phyloP scores from a whole-genome alignment of 495 filamentous ascomycete species.

The Xylaria sp. region DNA sequence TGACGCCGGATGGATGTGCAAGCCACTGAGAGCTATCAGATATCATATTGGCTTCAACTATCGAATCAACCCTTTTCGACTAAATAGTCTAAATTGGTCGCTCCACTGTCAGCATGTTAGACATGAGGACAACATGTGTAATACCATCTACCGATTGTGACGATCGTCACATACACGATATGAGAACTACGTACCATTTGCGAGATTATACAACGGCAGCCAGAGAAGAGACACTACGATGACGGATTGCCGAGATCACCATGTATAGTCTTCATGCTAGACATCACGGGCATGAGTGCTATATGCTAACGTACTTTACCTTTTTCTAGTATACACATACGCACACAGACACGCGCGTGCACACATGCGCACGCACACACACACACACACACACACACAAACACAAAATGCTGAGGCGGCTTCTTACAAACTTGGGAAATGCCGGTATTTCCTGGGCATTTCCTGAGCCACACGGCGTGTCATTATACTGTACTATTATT shows the following conservation, averaged over 20 bases:
- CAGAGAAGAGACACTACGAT: neutral
- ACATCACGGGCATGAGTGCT: neutral
- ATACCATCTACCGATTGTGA: neutral
- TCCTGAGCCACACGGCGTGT: constrained; percentile 22
- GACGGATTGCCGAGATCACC: neutral
- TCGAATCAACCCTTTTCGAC: neutral
- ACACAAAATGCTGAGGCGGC: neutral
- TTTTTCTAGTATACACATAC: neutral
- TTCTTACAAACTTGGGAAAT: neutral
- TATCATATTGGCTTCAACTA: constrained; percentile 5
- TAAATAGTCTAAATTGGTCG: neutral
- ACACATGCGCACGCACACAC: neutral
- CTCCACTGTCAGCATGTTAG: neutral
- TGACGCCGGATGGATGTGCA: constrained; percentile 11
- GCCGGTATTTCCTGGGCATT: neutral
- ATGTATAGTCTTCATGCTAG: neutral
- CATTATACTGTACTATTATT: constrained; percentile 14
- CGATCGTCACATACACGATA: neutral
- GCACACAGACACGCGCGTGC: no score
- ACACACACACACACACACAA: neutral
- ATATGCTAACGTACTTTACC: neutral
- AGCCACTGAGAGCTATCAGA: constrained; percentile 19
- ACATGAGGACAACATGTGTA: neutral
- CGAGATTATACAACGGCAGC: neutral
- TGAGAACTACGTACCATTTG: neutral